Evolutionary conservation across 106 monocot species (phyloP), one percentile per base, ranked within the genome.

Genomic region (Dendrobium huoshanense): DNA sequence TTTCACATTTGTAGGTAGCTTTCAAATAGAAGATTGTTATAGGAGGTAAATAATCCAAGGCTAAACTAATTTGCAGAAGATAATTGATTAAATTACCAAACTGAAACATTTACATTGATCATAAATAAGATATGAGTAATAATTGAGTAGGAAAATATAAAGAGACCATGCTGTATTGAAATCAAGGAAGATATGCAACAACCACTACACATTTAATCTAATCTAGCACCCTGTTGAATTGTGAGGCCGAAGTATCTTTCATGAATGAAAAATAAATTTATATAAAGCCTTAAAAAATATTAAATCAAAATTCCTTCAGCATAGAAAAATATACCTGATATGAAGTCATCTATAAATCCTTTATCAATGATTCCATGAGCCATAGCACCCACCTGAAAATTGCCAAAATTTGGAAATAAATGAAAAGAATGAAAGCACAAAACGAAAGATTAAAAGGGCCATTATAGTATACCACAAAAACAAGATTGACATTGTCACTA

Each of bases 321-420:
- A 74, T 20, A 74, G 27, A 76, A 13, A n/a, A 81, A 75, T 83
- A 88, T 84, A 95, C 98, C 86, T 73, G 94, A 91, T 85, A 98
- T 86, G 81, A 87, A 91, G 74, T 98, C 98, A 80, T 98, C 95
- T 37, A 83, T 79, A 42, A 91, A 87, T 77, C 95, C 94, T 27
- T 85, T 88, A 41, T 86, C 86, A 33, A 98, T 95, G 81, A 87
- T 84, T 75, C 98, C 95, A 87, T 98, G 98, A 17, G 98, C 91
- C 98, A 98, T 98, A 45, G 95, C 89, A 68, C 98, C 95, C 58
- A 94, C 92, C 97, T 98, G 76, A 20, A 81, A 55, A 85, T 48
- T 47, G 49, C 8, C 15, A 76, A 78, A 0, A 20, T 41, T 19
- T 24, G 54, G 55, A 7, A 18, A 24, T 37, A 43, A 65, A 47